A percentile compares a stretch with the other conserved stretches of the same genome.
phyloP scores from a whole-genome alignment of 1,284 basidiomycete genomes.

The Boletellus deceptivus region DNA sequence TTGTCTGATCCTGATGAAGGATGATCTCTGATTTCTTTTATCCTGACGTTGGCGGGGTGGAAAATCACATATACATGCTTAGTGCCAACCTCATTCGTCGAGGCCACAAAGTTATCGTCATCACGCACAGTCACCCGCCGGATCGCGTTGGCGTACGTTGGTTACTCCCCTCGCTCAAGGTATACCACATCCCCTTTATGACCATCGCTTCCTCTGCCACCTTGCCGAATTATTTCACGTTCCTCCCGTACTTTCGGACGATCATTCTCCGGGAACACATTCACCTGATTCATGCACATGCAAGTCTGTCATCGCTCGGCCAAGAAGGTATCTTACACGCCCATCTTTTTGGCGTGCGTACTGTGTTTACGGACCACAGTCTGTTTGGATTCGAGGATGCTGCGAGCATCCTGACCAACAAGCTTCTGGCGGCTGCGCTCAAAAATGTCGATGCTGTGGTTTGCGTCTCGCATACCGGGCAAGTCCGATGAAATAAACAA shows the following conservation, averaged over 20 bases:
- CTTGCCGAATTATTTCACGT: conserved; percentile 91
- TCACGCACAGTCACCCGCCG: conserved; percentile 89
- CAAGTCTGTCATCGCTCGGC: conserved; percentile 84
- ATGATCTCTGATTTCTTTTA: conserved; percentile 99
- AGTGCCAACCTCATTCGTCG: conserved; percentile 78
- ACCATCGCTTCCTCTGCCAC: conserved; percentile 90
- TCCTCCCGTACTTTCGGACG: conserved; percentile 86
- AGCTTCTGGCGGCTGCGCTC: conserved; percentile 83
- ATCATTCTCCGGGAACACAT: conserved; percentile 89
- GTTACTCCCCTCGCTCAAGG: conserved; percentile 83
- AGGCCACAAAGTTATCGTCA: conserved; percentile 93
- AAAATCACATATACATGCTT: conserved; percentile 95
- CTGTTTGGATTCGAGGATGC: conserved; percentile 96
- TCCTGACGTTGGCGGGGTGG: conserved; percentile 93
- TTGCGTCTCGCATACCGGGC: conserved; percentile 98
- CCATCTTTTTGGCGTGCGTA: conserved; percentile 78
- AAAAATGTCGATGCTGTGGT: conserved; percentile 92
- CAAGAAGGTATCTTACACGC: conserved; percentile 93
- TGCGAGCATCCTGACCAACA: conserved; percentile 95
- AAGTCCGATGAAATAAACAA: conserved; percentile 22
- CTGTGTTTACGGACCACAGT: conserved; percentile 96
- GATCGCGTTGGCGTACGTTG: conserved; percentile 88
- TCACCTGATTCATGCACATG: conserved; percentile 90
- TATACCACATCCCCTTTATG: conserved; percentile 91
- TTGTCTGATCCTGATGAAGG: conserved; percentile 38